Evolutionary conservation across 176 grass and related monocot genomes (phyloP).

Genomic region (Tuctoria greenei): DNA sequence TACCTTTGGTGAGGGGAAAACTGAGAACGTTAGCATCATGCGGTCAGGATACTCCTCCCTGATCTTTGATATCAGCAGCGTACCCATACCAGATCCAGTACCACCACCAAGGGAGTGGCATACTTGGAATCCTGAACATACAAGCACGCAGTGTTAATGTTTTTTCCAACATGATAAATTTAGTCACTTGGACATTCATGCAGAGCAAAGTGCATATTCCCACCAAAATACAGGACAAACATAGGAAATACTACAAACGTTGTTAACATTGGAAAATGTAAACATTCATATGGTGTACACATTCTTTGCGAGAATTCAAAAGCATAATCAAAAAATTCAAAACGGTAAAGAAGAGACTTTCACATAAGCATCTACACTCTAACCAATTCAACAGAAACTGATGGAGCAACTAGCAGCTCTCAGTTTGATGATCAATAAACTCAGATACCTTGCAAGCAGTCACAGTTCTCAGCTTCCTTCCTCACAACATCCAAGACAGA

Average conservation of each 20-base stretch:
- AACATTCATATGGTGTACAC: background rate
- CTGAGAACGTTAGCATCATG: conserved; percentile 79
- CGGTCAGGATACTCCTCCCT: conserved; percentile 79
- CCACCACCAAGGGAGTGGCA: conserved; percentile 75
- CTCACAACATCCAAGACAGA: conserved; percentile 74
- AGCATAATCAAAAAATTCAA: background rate
- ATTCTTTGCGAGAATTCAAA: background rate
- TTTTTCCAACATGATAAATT: background rate
- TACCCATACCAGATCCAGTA: conserved; percentile 82
- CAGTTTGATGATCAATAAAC: background rate
- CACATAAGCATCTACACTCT: background rate
- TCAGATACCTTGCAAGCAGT: conserved; percentile 72
- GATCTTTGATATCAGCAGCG: conserved; percentile 77
- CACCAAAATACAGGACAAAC: background rate
- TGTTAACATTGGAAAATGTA: background rate
- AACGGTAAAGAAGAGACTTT: background rate
- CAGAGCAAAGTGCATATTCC: background rate
- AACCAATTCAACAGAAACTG: background rate
- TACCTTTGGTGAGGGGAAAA: conserved; percentile 70
- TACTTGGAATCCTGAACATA: conserved; percentile 59
- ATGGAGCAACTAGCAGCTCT: background rate
- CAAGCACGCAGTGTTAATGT: conserved; percentile 17
- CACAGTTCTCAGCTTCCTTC: conserved; percentile 79
- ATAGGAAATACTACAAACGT: background rate
- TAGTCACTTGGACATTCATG: background rate